Conservation (phyloP, 441 rosid genomes). For the Euphorbia schlechtendalii region DNA sequence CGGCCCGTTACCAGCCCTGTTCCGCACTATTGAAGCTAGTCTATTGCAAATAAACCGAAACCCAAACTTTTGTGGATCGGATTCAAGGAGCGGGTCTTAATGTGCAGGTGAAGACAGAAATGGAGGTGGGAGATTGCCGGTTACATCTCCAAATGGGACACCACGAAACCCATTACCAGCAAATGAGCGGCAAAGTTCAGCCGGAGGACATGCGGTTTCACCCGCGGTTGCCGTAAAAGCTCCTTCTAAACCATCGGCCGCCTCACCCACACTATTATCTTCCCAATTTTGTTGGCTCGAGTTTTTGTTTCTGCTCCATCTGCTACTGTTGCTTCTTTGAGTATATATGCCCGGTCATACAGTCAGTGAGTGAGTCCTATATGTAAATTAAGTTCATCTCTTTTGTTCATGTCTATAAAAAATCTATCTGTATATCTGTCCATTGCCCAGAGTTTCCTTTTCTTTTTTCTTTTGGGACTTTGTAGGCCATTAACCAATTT, state of each 20-base stretch:
- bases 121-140: constrained; percentile 31
- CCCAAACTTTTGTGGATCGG: too few species aligned
- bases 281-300: constrained; percentile 20
- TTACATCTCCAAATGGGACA: constrained; percentile 34
- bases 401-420: background rate
- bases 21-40: too few species aligned
- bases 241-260: constrained; percentile 48
- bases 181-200: constrained; percentile 49
- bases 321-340: constrained; percentile 15
- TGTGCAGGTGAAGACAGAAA: constrained; percentile 51
- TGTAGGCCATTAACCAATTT: background rate
- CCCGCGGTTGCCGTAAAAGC: constrained; percentile 77
- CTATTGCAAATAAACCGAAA: too few species aligned
- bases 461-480: background rate
- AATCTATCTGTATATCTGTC: constrained; percentile 9
- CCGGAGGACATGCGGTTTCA: constrained; percentile 49
- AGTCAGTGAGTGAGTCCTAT: constrained; percentile 7
- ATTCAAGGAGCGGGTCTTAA: too few species aligned
- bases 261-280: constrained; percentile 22
- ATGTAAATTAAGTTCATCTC: constrained; percentile 24
- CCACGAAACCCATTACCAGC: constrained; percentile 53
- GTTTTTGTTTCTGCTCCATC: constrained; percentile 22
- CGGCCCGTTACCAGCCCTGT: too few species aligned
- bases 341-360: constrained; percentile 5
- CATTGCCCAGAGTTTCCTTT: constrained; percentile 14